A percentile compares a stretch with the other conserved stretches of the same genome.
Conservation (phyloP, 345 rosid species). For the Euclidium syriacum region DNA sequence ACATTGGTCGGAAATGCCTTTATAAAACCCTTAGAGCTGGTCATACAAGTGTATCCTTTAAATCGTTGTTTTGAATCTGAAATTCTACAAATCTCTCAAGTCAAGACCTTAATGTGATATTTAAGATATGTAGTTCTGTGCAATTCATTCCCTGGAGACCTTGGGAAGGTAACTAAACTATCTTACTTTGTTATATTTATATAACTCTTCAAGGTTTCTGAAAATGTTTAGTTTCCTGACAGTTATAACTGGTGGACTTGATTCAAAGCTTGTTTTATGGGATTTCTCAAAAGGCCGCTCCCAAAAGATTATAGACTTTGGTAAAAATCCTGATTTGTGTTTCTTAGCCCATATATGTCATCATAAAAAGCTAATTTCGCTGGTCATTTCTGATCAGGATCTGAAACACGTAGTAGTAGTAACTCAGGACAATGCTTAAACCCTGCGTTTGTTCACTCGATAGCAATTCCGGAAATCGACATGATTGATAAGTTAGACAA, state of each 20-base stretch:
- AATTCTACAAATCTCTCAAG: not conserved
- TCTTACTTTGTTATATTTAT: not conserved
- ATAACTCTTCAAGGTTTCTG: not conserved
- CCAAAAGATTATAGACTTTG: constrained; percentile 62
- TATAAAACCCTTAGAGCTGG: constrained; percentile 84
- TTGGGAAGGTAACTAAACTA: constrained; percentile 66
- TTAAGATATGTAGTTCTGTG: constrained; percentile 79
- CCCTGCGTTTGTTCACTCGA: constrained; percentile 86
- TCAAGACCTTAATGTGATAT: constrained; percentile 30
- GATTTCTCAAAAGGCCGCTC: constrained; percentile 87
- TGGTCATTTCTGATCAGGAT: constrained; percentile 37
- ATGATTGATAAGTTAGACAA: constrained; percentile 59
- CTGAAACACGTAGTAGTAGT: constrained; percentile 25
- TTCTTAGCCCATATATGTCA: not conserved
- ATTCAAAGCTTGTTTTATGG: constrained; percentile 86
- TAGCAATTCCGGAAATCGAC: constrained; percentile 73
- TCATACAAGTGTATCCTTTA: constrained; percentile 87
- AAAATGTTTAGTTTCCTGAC: constrained; percentile 13
- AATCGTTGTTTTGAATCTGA: not conserved
- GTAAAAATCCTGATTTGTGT: constrained; percentile 23
- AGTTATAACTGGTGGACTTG: constrained; percentile 89
- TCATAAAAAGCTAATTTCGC: not conserved
- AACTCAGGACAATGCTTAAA: constrained; percentile 62
- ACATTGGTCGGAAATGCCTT: constrained; percentile 56
- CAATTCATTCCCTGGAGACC: constrained; percentile 95